These are phyloP conservation scores for Eucalyptus tenuipes DNA, from an alignment of 345 rosid species.

Conservation along the genomic window DNA sequence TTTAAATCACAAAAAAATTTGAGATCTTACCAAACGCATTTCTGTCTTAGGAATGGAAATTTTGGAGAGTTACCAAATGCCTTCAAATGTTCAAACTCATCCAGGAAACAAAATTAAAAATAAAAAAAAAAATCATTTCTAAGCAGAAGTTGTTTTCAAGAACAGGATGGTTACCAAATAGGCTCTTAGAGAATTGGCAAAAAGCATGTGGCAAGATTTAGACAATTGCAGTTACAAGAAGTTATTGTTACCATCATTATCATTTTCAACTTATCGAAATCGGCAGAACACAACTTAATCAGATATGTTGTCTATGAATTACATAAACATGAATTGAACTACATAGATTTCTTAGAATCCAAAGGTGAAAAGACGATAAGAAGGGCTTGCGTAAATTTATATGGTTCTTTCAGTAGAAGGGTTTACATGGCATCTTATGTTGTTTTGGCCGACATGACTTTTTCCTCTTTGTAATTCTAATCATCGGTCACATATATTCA, in stretches of 20 bases:
- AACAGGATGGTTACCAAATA: too few relatives aligned
- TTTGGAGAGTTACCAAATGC: accelerated
- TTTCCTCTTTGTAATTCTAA: background rate
- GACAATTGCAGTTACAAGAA: background rate
- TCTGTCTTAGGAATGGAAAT: accelerated
- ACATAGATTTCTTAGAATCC: background rate
- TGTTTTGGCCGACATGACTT: background rate
- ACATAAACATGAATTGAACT: background rate
- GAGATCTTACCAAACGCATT: too few relatives aligned
- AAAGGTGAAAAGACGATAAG: background rate
- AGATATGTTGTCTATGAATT: background rate
- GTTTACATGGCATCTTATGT: background rate
- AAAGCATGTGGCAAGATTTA: background rate
- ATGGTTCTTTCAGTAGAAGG: background rate
- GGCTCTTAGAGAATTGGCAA: background rate
- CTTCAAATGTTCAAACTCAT: too few relatives aligned
- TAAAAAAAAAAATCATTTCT: too few relatives aligned
- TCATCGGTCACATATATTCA: background rate
- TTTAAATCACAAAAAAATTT: too few relatives aligned
- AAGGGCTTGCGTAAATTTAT: background rate
- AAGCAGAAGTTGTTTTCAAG: too few relatives aligned
- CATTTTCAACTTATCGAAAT: background rate
- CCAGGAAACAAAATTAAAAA: too few relatives aligned
- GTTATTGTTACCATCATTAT: background rate
- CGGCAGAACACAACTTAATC: background rate